Evolutionary conservation across 179 eudicot species (phyloP).

Genomic region (Silene coronaria): DNA sequence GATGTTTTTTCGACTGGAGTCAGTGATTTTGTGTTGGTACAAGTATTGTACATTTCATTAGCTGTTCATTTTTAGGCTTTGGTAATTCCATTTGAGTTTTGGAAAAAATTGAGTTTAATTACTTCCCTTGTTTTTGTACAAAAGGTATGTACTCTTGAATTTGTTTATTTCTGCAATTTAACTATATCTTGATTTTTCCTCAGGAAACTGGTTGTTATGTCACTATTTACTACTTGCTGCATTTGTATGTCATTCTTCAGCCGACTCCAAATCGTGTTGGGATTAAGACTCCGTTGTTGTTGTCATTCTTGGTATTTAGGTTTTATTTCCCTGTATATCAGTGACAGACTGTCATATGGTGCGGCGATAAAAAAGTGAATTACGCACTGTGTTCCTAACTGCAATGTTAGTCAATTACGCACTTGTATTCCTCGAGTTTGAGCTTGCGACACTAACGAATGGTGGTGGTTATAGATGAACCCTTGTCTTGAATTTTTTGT

Average conservation of each 20-base stretch:
- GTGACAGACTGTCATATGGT: background rate
- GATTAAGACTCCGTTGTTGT: too few relatives aligned
- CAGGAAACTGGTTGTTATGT: background rate
- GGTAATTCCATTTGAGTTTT: background rate
- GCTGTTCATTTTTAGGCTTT: slow-evolving; percentile 7
- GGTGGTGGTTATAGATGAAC: too few relatives aligned
- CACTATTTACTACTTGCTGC: background rate
- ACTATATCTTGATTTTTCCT: background rate
- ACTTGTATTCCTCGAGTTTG: too few relatives aligned
- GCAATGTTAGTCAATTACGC: too few relatives aligned
- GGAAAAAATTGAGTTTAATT: background rate
- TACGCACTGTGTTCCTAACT: too few relatives aligned
- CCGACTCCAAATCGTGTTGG: too few relatives aligned
- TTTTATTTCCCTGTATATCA: background rate
- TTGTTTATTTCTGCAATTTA: slow-evolving; percentile 8
- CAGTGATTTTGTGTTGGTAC: background rate
- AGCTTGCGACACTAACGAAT: too few relatives aligned
- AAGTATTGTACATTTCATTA: slow-evolving; percentile 15
- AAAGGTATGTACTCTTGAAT: background rate
- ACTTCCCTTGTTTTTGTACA: background rate
- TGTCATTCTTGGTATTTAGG: background rate
- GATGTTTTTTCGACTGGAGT: background rate
- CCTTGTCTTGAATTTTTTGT: too few relatives aligned
- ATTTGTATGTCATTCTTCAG: background rate
- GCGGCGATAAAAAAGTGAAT: too few relatives aligned